Evolutionary conservation across 2,329 filamentous ascomycete species (phyloP).

Genomic region (Ophiostoma sp.): DNA sequence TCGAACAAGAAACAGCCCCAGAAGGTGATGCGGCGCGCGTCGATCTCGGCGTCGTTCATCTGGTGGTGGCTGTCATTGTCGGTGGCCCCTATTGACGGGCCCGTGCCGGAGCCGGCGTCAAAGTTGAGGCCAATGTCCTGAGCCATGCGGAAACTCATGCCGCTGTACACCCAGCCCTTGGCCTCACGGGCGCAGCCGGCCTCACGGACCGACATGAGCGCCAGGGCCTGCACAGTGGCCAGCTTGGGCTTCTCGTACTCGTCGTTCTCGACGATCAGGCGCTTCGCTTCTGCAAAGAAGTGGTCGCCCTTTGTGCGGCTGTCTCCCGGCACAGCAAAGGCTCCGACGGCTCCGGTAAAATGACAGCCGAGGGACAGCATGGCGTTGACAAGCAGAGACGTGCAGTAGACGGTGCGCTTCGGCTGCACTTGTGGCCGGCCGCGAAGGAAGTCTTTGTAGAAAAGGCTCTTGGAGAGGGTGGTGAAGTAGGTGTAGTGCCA

Average conservation of each 20-base stretch:
- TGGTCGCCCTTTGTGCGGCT: conserved; percentile 88
- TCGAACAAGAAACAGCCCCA: conserved; percentile 99
- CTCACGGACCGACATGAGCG: conserved; percentile 93
- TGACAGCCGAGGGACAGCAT: conserved; percentile 93
- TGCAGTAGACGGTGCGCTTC: conserved; percentile 74
- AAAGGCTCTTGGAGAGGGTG: conserved; percentile 80
- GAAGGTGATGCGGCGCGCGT: conserved; percentile 87
- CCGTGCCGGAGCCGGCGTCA: conserved; percentile 55
- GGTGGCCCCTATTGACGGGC: conserved; percentile 51
- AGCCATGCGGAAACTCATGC: conserved; percentile 98
- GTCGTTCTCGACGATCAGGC: conserved; percentile 84
- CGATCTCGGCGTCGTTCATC: conserved; percentile 77
- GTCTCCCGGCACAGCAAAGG: conserved; percentile 70
- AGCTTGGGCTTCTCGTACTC: conserved; percentile 87
- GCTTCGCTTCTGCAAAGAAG: conserved; percentile 92
- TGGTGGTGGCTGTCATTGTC: conserved; percentile 47
- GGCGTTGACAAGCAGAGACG: conserved; percentile 84
- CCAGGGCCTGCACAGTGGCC: conserved; percentile 88
- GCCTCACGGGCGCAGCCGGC: conserved; percentile 92
- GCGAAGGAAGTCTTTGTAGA: conserved; percentile 79
- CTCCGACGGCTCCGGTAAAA: conserved; percentile 76
- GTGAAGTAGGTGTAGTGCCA: conserved; percentile 99
- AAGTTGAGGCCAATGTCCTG: conserved; percentile 91
- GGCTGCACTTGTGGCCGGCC: conserved; percentile 60
- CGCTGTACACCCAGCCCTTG: conserved; percentile 97